A percentile compares a stretch with the other conserved stretches of the same genome.
Evolutionary conservation across 2,329 filamentous ascomycete genomes (phyloP).

Genomic region (Biscogniauxia marginata): DNA sequence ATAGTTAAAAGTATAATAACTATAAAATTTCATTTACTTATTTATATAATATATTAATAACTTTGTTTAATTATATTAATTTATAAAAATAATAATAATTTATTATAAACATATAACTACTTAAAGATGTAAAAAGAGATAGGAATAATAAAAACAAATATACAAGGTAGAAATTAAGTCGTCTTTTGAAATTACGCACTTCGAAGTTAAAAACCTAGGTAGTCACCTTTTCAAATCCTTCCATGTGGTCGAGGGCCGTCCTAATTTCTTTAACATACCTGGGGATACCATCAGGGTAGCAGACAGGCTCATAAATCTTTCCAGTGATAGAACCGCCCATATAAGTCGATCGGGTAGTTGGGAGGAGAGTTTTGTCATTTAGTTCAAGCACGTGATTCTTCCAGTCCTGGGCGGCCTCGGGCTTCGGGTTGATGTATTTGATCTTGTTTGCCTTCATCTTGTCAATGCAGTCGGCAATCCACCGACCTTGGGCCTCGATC

Average conservation of each 20-base stretch:
- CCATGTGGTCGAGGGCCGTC: conserved; percentile 34
- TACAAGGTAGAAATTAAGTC: no score
- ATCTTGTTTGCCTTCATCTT: conserved; percentile 46
- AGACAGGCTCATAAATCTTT: conserved; percentile 51
- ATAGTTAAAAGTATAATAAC: no score
- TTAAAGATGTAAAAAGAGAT: no score
- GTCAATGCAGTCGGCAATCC: conserved; percentile 51
- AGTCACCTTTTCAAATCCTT: conserved; percentile 31
- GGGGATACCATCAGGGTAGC: conserved; percentile 44
- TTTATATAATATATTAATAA: no score
- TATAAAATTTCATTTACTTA: no score
- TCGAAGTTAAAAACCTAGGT: not conserved
- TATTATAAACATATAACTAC: no score
- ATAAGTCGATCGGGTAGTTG: conserved; percentile 49
- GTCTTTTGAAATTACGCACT: no score
- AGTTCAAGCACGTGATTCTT: conserved; percentile 47
- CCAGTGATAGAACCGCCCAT: conserved; percentile 40
- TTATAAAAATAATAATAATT: no score
- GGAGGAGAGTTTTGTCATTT: conserved; percentile 47
- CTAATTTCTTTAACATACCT: conserved; percentile 35
- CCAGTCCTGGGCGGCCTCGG: conserved; percentile 47
- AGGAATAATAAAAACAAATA: no score
- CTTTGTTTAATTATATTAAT: no score
- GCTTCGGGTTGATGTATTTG: conserved; percentile 50
- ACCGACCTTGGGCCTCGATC: conserved; percentile 55